Percentiles rank a stretch among this genome's conserved stretches.
Conservation (phyloP, 768 basidiomycete genomes). For the Dendrothele bispora region DNA sequence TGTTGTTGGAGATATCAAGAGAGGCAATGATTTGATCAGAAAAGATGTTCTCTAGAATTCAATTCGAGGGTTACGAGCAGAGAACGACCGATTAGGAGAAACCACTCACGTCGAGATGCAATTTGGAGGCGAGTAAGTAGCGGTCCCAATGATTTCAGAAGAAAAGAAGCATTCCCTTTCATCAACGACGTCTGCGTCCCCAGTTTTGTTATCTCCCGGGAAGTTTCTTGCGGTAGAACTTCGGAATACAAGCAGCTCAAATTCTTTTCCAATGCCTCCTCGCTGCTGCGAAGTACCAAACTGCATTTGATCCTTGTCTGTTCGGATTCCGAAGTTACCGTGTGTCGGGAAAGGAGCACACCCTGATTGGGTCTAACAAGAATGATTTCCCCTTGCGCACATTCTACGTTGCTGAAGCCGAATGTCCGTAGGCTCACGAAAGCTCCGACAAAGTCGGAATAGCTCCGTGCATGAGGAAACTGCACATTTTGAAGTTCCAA, state of each 20-base stretch:
- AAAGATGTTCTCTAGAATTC: conserved; percentile 9
- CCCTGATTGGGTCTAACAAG: neutral
- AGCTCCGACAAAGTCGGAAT: conserved; percentile 7
- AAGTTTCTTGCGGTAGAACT: neutral
- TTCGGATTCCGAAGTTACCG: neutral
- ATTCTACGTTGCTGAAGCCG: conserved; percentile 2
- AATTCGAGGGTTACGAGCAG: no score
- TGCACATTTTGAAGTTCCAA: neutral
- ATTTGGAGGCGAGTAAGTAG: conserved; percentile 8
- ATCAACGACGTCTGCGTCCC: neutral
- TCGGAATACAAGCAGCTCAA: no score
- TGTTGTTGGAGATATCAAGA: conserved; percentile 22
- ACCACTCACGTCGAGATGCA: conserved; percentile 6
- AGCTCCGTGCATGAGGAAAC: neutral
- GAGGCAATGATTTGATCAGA: conserved; percentile 11
- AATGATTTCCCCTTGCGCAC: neutral
- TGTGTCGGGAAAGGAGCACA: neutral
- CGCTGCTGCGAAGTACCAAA: neutral
- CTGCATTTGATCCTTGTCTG: neutral
- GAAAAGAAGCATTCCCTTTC: conserved; percentile 6
- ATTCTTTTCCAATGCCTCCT: no score
- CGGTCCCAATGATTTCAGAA: conserved; percentile 9
- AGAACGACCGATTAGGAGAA: neutral
- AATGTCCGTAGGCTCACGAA: conserved; percentile 1
- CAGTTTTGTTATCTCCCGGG: neutral